Percentiles rank a stretch among this genome's conserved stretches.
phyloP scores from a whole-genome alignment of 2,329 filamentous ascomycete genomes.

The Daldinia eschscholtzii region DNA sequence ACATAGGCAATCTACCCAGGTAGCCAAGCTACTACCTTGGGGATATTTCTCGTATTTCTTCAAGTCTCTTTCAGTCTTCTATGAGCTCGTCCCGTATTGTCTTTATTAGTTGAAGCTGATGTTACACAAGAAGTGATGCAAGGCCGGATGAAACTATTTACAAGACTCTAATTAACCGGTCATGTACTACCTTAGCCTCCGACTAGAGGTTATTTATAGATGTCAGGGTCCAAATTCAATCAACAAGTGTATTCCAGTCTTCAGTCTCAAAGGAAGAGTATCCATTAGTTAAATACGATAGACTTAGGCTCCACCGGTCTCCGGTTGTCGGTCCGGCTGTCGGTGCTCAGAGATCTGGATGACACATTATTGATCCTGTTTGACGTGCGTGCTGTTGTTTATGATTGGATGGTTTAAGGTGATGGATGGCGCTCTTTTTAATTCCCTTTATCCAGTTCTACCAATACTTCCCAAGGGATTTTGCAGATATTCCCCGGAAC shows the following conservation, averaged over 20 bases:
- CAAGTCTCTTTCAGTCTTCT: background rate
- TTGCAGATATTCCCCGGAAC: background rate
- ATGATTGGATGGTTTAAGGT: conserved; percentile 33
- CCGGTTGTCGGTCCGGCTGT: conserved; percentile 35
- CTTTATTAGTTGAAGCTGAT: background rate
- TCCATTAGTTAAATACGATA: conserved; percentile 7
- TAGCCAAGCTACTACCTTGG: background rate
- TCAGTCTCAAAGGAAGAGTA: background rate
- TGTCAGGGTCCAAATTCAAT: background rate
- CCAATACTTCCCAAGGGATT: background rate
- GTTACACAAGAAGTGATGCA: background rate
- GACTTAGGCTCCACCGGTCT: background rate
- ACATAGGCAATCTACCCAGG: background rate
- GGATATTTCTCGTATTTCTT: background rate
- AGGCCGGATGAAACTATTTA: background rate
- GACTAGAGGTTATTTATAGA: background rate
- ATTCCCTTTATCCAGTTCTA: conserved; percentile 9
- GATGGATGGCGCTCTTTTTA: conserved; percentile 25
- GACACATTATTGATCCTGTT: conserved; percentile 30
- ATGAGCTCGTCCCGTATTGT: background rate
- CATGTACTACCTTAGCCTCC: background rate
- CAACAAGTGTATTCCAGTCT: background rate
- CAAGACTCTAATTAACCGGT: background rate
- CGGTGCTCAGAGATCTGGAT: conserved; percentile 19
- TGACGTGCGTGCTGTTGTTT: conserved; percentile 29